Evolutionary conservation across 106 monocot species (phyloP), one percentile per base, ranked within the genome.

Genomic region (Dendrobium catenatum): DNA sequence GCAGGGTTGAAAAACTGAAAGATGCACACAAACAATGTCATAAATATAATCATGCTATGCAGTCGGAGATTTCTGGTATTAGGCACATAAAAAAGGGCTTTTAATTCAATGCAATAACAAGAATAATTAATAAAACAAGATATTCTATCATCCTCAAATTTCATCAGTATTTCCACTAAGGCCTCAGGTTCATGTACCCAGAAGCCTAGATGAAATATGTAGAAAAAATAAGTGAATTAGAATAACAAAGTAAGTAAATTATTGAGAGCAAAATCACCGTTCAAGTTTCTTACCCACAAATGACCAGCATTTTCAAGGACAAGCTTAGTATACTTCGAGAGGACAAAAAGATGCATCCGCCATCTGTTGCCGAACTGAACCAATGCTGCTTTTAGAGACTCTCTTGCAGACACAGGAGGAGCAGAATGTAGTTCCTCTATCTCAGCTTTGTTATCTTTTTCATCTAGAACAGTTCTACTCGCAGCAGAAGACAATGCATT

Each of bases 271-370:
- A 74, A 43, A 74, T 44, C 8, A 74, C 43, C 22, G n/a, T 33
- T 74, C 86, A 79, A 51, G 6, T 77, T 82, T 70, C 90, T 93
- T 72, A 98, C 97, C 97, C 81, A 88, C 80, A 93, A 84, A 59
- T 83, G 80, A 77, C 44, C 37, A 44, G 80, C 78, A 79, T 55
- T 80, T 19, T 44, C 78, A n/a, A 47, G 20, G 54, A 89, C 72
- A 51, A 83, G 81, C 68, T 79, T 87, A 37, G 82, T 61, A 87
- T 24, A 84, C 55, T 80, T 91, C 92, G 84, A 87, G 40, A 88
- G 78, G 17, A 79, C 85, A 85, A 66, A 79, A 80, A 85, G 7
- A 46, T 86, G 85, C 64, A 67, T 43, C 20, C 75, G 58, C 90
- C 88, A 91, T 81, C 88, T 90, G 54, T 18, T 89, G 76, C 61